Evolutionary conservation across 345 rosid species (phyloP).

Genomic region (Camelina hispida): DNA sequence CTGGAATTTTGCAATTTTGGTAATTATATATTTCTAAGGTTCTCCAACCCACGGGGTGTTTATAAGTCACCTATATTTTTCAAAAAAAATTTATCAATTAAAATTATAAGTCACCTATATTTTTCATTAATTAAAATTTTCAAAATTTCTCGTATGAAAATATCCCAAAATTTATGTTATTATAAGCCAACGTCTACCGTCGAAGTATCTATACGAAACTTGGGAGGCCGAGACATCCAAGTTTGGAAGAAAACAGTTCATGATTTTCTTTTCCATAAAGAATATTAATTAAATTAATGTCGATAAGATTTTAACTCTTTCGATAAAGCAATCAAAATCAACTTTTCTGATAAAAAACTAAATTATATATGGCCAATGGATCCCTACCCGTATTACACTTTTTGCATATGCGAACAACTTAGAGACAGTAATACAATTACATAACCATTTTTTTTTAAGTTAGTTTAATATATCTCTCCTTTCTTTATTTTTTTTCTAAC

Average conservation of each 20-base stretch:
- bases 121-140: neutral
- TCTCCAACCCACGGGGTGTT: no score
- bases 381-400: slow-evolving; percentile 43
- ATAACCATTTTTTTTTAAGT: neutral
- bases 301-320: slow-evolving; percentile 43
- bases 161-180: slow-evolving; percentile 2
- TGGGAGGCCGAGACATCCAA: slow-evolving; percentile 34
- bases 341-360: slow-evolving; percentile 20
- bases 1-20: neutral
- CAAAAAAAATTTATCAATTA: no score
- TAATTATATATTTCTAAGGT: no score
- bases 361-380: slow-evolving; percentile 33
- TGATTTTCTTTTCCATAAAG: slow-evolving; percentile 18
- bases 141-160: neutral
- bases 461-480: slow-evolving; percentile 34
- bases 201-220: slow-evolving; percentile 43
- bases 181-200: slow-evolving; percentile 32
- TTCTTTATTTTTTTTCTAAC: slow-evolving; percentile 16
- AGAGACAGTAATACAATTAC: slow-evolving; percentile 29
- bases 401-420: slow-evolving; percentile 48
- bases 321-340: slow-evolving; percentile 43
- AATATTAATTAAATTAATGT: slow-evolving; percentile 12
- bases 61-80: neutral
- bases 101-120: neutral
- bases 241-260: slow-evolving; percentile 39